Base-by-base conservation (phyloP, 2,329 filamentous ascomycete genomes). In the Biscogniauxia sp. region DNA sequence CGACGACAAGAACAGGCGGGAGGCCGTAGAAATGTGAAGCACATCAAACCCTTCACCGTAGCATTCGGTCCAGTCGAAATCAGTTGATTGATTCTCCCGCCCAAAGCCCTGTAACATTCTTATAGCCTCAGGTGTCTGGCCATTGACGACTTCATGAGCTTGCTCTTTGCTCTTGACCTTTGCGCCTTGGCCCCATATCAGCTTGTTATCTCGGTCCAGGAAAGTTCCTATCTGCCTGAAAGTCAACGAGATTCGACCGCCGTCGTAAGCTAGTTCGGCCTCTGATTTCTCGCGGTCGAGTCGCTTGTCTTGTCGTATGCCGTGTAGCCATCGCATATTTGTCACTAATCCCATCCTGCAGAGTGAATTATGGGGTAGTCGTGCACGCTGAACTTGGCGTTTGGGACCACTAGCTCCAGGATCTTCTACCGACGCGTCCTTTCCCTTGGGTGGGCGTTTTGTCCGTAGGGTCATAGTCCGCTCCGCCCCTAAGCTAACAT, bases 171-270 rank as follows among this genome's bases (percentile, higher is more conserved):
- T 80, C 77, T 97, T 96, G 6, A 79, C 79, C 0, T 84, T 86
- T 0, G 93, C 94, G 2, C 95, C 95, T 75, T 97, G 93, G 15
- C 95, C 95, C 94, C 93, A 98, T 58, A 99, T 96, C 2, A 77
- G 77, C 28, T 79, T 79, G 49, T 84, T 81, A n/a, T 85, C 80
- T 3, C 80, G 78, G 67, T 89, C 81, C 52, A 97, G 76, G 71
- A 92, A 98, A 0, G 95, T 99, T 1, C 88, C 92, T 65, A 99
- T 97, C 23, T 86, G 82, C 52, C 95, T 84, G 73, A 99, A 98
- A 0, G 95, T 99, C 41, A 99, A 81, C 54, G 91, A 96, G 72
- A 99, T 97, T 53, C 95, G 89, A 53, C 88, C 87, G 6, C 93
- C 90, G 5, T 79, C 80, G 69, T 85, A 92, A 0, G 90, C 89